phyloP scores from a whole-genome alignment of 2,329 filamentous ascomycete species.

The Colletotrichum cereale region DNA sequence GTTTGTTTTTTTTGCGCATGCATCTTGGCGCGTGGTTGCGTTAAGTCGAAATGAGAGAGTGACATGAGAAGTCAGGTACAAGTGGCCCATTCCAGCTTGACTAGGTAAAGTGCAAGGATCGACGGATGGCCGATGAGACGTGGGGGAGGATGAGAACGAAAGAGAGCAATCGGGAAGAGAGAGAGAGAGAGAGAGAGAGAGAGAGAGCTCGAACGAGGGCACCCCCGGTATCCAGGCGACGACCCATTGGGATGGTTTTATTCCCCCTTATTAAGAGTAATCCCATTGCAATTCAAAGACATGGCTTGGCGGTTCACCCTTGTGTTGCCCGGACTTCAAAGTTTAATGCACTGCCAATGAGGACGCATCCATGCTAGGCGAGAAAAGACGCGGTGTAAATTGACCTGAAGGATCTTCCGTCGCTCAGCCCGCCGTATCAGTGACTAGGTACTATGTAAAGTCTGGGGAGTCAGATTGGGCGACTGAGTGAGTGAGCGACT shows the following conservation, averaged over 20 bases:
- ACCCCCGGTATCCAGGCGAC: neutral
- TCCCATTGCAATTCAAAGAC: slow-evolving; percentile 19
- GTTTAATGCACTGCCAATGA: slow-evolving; percentile 1
- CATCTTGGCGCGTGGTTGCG: neutral
- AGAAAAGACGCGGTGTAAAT: neutral
- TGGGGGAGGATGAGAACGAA: neutral
- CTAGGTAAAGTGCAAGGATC: neutral
- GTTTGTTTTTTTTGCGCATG: neutral
- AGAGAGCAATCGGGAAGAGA: neutral
- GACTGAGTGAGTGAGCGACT: neutral
- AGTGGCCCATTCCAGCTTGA: neutral
- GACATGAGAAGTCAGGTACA: neutral
- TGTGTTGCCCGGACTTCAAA: slow-evolving; percentile 8
- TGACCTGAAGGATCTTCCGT: neutral
- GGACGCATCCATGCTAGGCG: neutral
- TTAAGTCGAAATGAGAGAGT: neutral
- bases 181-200: neutral
- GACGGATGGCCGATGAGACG: neutral
- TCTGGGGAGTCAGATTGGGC: too few species aligned
- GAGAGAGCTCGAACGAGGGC: neutral
- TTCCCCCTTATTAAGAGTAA: neutral
- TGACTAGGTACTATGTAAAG: too few species aligned
- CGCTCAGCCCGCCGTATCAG: neutral
- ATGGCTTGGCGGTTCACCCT: slow-evolving; percentile 27
- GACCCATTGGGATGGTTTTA: slow-evolving; percentile 5